Evolutionary conservation across 108 stramenopile species (phyloP).

Genomic region (Skeletonema costatum): DNA sequence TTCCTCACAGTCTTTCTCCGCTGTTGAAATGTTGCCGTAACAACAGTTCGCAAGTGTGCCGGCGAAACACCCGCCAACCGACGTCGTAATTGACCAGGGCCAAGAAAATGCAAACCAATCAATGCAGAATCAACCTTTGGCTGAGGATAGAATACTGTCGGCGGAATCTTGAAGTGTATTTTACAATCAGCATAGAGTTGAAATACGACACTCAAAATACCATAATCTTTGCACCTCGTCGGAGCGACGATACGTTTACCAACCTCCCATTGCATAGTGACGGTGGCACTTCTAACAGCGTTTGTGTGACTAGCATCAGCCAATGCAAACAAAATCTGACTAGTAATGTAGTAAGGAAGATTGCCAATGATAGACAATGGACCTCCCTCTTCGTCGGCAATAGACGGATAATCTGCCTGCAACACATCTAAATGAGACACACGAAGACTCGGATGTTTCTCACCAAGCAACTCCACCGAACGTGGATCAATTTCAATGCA

Average conservation of each 20-base stretch:
- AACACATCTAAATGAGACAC: slow-evolving; percentile 86
- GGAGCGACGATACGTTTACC: slow-evolving; percentile 89
- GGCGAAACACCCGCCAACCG: slow-evolving; percentile 85
- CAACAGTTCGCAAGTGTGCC: slow-evolving; percentile 74
- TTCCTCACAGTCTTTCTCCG: slow-evolving; percentile 95
- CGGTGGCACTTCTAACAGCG: slow-evolving; percentile 89
- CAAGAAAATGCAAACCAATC: slow-evolving; percentile 90
- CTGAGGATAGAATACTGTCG: slow-evolving; percentile 96
- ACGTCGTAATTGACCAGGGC: slow-evolving; percentile 52
- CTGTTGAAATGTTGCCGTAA: slow-evolving; percentile 92
- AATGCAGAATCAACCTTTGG: slow-evolving; percentile 96
- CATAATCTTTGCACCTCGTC: slow-evolving; percentile 87
- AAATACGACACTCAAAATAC: slow-evolving; percentile 95
- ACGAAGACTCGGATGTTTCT: slow-evolving; percentile 66
- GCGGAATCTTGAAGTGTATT: slow-evolving; percentile 96
- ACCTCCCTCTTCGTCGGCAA: slow-evolving; percentile 81
- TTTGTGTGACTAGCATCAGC: slow-evolving; percentile 90
- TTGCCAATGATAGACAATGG: slow-evolving; percentile 93
- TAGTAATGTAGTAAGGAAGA: slow-evolving; percentile 97
- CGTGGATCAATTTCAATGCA: slow-evolving; percentile 96
- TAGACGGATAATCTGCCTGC: slow-evolving; percentile 83
- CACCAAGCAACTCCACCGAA: slow-evolving; percentile 77
- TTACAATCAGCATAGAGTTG: slow-evolving; percentile 87
- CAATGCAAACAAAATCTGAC: slow-evolving; percentile 94
- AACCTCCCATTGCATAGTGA: slow-evolving; percentile 98